phyloP scores from a whole-genome alignment of 2,329 filamentous ascomycete genomes.

The Ophiosphaerella korrae region DNA sequence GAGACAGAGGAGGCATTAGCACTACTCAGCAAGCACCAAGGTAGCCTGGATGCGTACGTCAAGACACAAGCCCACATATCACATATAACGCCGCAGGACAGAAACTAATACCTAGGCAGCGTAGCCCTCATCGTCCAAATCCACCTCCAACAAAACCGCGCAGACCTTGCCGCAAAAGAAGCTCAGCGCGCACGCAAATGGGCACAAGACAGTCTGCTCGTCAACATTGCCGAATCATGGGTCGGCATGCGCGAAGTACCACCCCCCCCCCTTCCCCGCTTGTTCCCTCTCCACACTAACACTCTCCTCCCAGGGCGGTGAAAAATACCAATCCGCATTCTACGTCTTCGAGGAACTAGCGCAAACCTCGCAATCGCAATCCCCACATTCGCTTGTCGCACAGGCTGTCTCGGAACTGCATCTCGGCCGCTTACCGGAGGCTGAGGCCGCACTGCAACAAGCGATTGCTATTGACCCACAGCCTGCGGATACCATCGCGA shows the following conservation, averaged over 20 bases:
- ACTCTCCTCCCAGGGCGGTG: conserved; percentile 70
- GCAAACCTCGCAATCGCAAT: conserved; percentile 80
- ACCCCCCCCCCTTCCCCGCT: conserved; percentile 12
- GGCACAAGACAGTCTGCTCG: conserved; percentile 91
- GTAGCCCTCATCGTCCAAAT: conserved; percentile 92
- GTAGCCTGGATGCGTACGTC: conserved; percentile 72
- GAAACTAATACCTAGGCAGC: conserved; percentile 49
- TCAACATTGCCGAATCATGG: conserved; percentile 96
- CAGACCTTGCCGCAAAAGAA: conserved; percentile 89
- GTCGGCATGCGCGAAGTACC: conserved; percentile 83
- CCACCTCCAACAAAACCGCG: conserved; percentile 87
- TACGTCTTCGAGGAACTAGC: conserved; percentile 98
- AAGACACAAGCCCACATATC: neutral
- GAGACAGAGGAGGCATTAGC: conserved; percentile 85
- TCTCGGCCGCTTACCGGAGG: conserved; percentile 85
- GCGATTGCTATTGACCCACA: conserved; percentile 75
- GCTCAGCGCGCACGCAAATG: conserved; percentile 84
- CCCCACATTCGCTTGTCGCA: conserved; percentile 75
- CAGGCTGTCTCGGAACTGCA: conserved; percentile 93
- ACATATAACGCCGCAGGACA: neutral
- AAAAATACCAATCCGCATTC: conserved; percentile 95
- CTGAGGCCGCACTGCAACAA: conserved; percentile 82
- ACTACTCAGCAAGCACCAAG: conserved; percentile 81
- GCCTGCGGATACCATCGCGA: conserved; percentile 78
- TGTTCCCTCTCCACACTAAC: neutral